Evolutionary conservation across 2,329 filamentous ascomycete genomes (phyloP), one percentile per base, ranked within the genome.

Genomic region (Trichoderma sp.): DNA sequence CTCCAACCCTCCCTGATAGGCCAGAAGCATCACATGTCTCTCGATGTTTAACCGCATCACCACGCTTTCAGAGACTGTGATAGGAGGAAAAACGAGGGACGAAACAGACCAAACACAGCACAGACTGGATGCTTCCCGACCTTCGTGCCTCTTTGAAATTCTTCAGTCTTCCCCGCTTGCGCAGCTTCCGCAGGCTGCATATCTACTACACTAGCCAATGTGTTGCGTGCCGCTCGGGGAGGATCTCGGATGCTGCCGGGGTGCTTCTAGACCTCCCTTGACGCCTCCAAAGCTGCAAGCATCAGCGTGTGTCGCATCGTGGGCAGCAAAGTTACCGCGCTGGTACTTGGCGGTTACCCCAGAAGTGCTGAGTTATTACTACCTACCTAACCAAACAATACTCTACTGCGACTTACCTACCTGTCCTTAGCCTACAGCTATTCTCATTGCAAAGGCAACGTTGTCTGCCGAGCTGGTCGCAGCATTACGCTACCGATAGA

Each of bases 221-320:
- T 69, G 65, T 26, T 60, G 65, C 53, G 34, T 69, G 64, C 64
- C 64, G 64, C 58, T 53, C 57, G 30, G 67, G 67, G 67, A 62
- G 67, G 67, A 70, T 70, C 67, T 70, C 67, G 67, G 67, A 70
- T 62, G 43, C 57, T 70, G 57, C 67, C 57, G 67, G 67, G 67
- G 30, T 70, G 56, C 56, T 69, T 69, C 36, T 60, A 28, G 65
- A 58, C 64, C 51, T 67, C 51, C 32, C 56, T 67, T 21, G 51
- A 60, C 8, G 36, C 24, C 64, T 21, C 26, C 32, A 24, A 34
- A 24, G 24, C 36, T 26, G 39, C 36, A 51, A 60, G 65, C 56
- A 60, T 39, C 53, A 24, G 53, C 7, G 32, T 28, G 26, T 58
- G 56, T 69, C 58, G 34, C 36, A 60, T 51, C 26, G 36, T 34